Base-by-base conservation (phyloP, 345 rosid genomes). In the Erucastrum elatum region DNA sequence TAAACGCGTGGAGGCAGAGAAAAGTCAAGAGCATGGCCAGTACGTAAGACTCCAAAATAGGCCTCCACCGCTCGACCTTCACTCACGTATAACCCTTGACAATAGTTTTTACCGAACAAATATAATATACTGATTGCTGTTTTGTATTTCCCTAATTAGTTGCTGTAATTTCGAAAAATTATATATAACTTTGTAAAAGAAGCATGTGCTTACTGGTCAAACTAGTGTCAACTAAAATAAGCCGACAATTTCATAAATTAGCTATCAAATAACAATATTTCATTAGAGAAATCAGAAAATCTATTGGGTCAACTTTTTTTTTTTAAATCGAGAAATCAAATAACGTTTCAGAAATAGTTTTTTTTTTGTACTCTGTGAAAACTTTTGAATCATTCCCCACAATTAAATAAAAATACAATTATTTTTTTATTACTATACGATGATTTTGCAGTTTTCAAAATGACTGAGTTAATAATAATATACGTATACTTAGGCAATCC, bases 11-110 rank as follows among this genome's bases (percentile, higher is more conserved):
- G 71, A 55, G 46, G 71, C 81, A 77, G 16, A 37, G 39, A 55
- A 77, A 77, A 77, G 72, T 77, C 81, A 71, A 77, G 13, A 64
- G 49, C 60, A 64, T 71, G 76, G 72, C 16, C 81, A 58, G 81
- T 77, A 27, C 11, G 65, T 71, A 25, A 64, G 15, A 64, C 12
- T 53, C 66, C 75, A 77, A 70, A 77, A 71, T 35, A 21, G 33
- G 71, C 25, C 49, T 64, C 72, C 72, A 71, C 30, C 69, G 29
- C 68, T 64, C 64, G 3, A 60, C 34, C 64, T 64, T 64, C 69
- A 65, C 69, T 64, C 69, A 65, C 69, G 30, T 77, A 25, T 59
- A 64, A 70, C 0, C 39, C 62, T 68, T 7, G 67, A 39, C 41
- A 65, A 49, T 35, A 13, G 1, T 39, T 46, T 3, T 56, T 26